These are phyloP conservation scores for Microglena sp. DNA, from an alignment of 139 green algal genomes.

Conservation along the genomic window DNA sequence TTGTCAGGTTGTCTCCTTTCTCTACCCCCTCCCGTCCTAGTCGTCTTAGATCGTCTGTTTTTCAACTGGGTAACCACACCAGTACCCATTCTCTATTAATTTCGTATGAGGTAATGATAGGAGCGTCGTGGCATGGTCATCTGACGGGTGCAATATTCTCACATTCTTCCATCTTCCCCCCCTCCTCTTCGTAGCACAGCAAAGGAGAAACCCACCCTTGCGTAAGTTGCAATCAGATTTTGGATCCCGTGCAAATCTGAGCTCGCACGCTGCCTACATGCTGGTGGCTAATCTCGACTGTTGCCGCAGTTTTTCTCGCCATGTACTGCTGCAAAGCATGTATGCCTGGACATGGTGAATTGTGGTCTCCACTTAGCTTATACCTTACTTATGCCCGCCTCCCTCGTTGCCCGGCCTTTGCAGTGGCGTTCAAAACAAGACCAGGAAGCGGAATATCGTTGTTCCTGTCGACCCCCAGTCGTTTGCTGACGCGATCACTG, in stretches of 20 bases:
- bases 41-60: too few species aligned
- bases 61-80: too few species aligned
- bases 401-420: not conserved
- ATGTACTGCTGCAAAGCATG: not conserved
- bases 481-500: slow-evolving; percentile 83
- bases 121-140: too few species aligned
- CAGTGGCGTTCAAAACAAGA: slow-evolving; percentile 89
- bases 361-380: not conserved
- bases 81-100: too few species aligned
- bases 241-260: not conserved
- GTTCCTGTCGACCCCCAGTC: slow-evolving; percentile 84
- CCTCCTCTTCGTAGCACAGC: slow-evolving; percentile 74
- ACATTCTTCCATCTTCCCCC: too few species aligned
- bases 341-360: not conserved
- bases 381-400: not conserved
- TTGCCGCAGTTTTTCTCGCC: not conserved
- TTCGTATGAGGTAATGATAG: too few species aligned
- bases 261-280: not conserved
- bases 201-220: slow-evolving; percentile 81
- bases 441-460: slow-evolving; percentile 92
- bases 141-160: too few species aligned
- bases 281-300: not conserved
- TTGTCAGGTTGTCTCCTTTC: too few species aligned
- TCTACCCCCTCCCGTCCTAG: too few species aligned
- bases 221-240: slow-evolving; percentile 63